Percentiles rank a stretch among this genome's conserved stretches.
Evolutionary conservation across 768 basidiomycete genomes (phyloP).

Genomic region (Psilocybe subaeruginosa): DNA sequence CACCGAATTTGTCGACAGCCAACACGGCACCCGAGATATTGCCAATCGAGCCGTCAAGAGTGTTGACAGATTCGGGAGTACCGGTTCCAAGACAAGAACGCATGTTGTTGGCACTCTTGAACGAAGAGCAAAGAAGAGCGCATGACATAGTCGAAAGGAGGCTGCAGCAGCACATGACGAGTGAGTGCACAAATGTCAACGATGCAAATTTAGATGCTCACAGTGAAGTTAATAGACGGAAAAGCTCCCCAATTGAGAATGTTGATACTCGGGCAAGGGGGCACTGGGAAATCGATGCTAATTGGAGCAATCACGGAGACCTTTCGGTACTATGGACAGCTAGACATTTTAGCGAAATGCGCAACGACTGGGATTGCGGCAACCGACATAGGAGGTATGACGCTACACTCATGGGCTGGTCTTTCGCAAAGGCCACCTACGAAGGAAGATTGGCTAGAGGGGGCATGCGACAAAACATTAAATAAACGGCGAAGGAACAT

Average conservation of each 20-base stretch:
- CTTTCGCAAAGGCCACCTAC: constrained; percentile 15
- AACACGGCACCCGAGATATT: not conserved
- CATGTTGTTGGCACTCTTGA: constrained; percentile 11
- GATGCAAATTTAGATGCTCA: not conserved
- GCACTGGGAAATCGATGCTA: constrained; percentile 45
- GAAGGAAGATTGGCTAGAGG: constrained; percentile 1
- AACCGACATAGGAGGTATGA: constrained; percentile 38
- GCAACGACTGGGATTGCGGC: constrained; percentile 44
- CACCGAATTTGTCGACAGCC: not conserved
- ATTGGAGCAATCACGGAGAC: constrained; percentile 39
- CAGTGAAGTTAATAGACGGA: not conserved
- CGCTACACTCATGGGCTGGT: constrained; percentile 32
- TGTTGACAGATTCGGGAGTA: not conserved
- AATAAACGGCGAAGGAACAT: constrained; percentile 18
- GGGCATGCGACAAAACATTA: not conserved
- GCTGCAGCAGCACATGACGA: constrained; percentile 21
- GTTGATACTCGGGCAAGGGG: constrained; percentile 43
- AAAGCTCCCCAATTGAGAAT: constrained; percentile 31
- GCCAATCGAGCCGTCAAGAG: not conserved
- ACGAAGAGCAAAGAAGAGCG: constrained; percentile 37
- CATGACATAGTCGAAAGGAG: constrained; percentile 38
- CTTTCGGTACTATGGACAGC: constrained; percentile 29
- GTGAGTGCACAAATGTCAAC: not conserved
- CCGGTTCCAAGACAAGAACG: not conserved
- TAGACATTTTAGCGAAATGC: constrained; percentile 30